Percentiles rank a stretch among this genome's conserved stretches.
phyloP scores from a whole-genome alignment of 139 green algal species.

The Closterium sp. region DNA sequence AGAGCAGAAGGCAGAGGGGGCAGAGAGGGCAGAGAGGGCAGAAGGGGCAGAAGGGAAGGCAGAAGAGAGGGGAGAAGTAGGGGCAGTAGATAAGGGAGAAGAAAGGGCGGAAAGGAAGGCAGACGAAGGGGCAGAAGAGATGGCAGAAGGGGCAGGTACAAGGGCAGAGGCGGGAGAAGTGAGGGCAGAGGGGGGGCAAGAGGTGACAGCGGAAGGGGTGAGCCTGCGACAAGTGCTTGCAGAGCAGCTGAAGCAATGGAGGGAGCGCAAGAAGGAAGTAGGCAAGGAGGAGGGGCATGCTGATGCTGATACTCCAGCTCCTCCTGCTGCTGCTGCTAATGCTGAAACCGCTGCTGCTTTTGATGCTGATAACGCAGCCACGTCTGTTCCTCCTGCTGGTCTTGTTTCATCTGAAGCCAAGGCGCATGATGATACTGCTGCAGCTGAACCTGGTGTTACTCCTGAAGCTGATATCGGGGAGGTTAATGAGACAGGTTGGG shows the following conservation, averaged over 20 bases:
- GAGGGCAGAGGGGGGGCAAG: too few species aligned
- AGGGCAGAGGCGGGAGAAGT: too few species aligned
- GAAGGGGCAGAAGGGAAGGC: background rate
- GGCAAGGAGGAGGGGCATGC: background rate
- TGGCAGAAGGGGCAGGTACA: too few species aligned
- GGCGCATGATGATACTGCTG: background rate
- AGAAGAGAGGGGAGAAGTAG: too few species aligned
- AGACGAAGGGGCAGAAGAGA: too few species aligned
- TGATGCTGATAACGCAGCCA: background rate
- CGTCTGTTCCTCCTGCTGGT: background rate
- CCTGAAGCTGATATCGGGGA: background rate
- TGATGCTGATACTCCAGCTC: background rate
- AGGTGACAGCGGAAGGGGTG: too few species aligned
- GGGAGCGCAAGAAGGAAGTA: background rate
- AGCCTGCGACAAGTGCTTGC: background rate
- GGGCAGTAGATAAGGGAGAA: background rate
- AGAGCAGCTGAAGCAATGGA: background rate
- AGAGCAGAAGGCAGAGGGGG: background rate
- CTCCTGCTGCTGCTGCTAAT: background rate
- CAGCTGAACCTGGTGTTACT: too few species aligned
- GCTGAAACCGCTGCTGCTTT: background rate
- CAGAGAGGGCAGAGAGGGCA: too few species aligned
- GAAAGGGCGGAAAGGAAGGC: too few species aligned
- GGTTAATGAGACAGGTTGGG: background rate
- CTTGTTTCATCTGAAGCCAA: background rate